These are phyloP conservation scores for Ananas comosus DNA, from an alignment of 176 grass and related monocot species.

Conservation along the genomic window DNA sequence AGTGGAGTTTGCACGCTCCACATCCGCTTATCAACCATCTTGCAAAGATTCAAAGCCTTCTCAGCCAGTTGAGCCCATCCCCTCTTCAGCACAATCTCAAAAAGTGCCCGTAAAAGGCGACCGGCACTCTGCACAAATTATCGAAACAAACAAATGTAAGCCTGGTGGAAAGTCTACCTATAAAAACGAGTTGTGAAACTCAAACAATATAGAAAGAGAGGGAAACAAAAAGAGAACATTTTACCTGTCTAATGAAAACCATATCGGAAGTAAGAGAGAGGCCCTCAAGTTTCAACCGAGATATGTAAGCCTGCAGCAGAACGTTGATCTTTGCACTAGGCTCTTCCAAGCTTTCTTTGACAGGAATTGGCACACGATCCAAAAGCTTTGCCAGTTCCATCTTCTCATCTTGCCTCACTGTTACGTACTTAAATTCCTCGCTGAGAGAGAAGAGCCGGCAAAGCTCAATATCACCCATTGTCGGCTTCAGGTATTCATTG, in stretches of 20 bases:
- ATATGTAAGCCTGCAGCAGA: slow-evolving; percentile 93
- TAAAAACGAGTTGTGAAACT: no score
- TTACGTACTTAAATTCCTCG: slow-evolving; percentile 97
- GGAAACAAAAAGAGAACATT: background rate
- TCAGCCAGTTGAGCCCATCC: slow-evolving; percentile 91
- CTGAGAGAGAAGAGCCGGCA: slow-evolving; percentile 80
- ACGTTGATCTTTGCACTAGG: slow-evolving; percentile 98
- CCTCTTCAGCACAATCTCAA: slow-evolving; percentile 88
- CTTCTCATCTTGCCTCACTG: slow-evolving; percentile 86
- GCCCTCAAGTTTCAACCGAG: slow-evolving; percentile 77
- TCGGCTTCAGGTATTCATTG: slow-evolving; percentile 91
- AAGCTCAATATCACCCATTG: slow-evolving; percentile 92
- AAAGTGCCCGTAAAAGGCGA: slow-evolving; percentile 60
- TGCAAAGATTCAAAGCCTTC: slow-evolving; percentile 92
- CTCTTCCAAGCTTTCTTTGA: slow-evolving; percentile 96
- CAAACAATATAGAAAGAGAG: no score
- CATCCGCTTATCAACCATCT: slow-evolving; percentile 97
- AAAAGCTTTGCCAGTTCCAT: slow-evolving; percentile 92
- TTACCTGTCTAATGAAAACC: slow-evolving; percentile 90
- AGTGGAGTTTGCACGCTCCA: slow-evolving; percentile 91
- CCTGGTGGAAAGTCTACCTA: no score
- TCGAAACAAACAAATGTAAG: background rate
- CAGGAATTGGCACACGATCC: slow-evolving; percentile 89
- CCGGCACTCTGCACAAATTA: slow-evolving; percentile 73
- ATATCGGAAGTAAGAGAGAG: slow-evolving; percentile 86